Conservation (phyloP, 768 basidiomycete genomes). For the Suillus sp. region DNA sequence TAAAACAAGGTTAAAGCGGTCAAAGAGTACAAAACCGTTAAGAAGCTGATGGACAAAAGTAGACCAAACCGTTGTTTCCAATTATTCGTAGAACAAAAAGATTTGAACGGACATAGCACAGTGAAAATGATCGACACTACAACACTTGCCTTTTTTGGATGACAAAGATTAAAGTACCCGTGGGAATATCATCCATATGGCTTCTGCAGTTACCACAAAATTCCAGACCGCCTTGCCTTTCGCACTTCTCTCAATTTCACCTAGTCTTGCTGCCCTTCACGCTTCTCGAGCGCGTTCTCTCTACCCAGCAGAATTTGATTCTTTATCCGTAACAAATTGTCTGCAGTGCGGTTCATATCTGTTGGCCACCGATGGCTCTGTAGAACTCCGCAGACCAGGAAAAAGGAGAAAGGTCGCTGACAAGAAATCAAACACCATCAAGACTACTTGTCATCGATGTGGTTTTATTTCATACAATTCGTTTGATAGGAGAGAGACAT, state of each 20-base stretch:
- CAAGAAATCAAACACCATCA: constrained; percentile 9
- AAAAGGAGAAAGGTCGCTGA: constrained; percentile 25
- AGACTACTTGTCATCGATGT: constrained; percentile 25
- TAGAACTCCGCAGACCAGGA: constrained; percentile 37
- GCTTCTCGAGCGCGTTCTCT: constrained; percentile 40
- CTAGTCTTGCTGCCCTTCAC: constrained; percentile 66
- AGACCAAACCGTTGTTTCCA: background rate
- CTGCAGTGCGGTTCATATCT: constrained; percentile 55
- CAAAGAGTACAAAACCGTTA: constrained; percentile 17
- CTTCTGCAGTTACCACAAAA: constrained; percentile 36
- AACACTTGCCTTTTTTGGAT: constrained; percentile 27
- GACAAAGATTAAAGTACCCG: constrained; percentile 22
- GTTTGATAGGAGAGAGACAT: background rate
- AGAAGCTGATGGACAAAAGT: constrained; percentile 26
- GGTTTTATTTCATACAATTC: constrained; percentile 18
- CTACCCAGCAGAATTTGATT: constrained; percentile 28
- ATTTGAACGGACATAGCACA: constrained; percentile 14
- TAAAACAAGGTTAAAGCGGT: background rate
- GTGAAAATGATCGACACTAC: constrained; percentile 18
- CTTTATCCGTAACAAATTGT: constrained; percentile 41
- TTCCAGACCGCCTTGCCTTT: constrained; percentile 53
- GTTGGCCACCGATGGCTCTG: constrained; percentile 41
- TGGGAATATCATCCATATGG: constrained; percentile 12
- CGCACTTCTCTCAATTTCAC: constrained; percentile 51
- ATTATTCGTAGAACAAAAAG: constrained; percentile 15